Base-by-base conservation (phyloP, 2,329 filamentous ascomycete species). In the Aspergillus calidoustus region DNA sequence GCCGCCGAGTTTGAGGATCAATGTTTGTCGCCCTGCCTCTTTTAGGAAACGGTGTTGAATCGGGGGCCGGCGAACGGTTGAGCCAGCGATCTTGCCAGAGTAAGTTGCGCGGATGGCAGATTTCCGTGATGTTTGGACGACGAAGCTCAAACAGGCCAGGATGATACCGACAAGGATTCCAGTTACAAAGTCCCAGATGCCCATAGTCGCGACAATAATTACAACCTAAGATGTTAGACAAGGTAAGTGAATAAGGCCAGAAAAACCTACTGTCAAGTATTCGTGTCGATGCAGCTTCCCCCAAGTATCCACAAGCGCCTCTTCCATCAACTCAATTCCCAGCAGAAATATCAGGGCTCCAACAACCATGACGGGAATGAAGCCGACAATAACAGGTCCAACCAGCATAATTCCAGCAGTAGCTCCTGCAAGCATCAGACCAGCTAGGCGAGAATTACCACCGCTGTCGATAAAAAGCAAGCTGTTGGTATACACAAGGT, bases 401-500 rank as follows among this genome's bases (percentile, higher is more conserved):
- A 94, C 86, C 52, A 95, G 81, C 86, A 97, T 89, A 47, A 98
- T 87, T 2, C 89, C 89, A 70, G 89, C 87, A 0, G 95, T 99
- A 5, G 91, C 86, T 23, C 84, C 79, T 0, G 95, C 95, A 54
- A 99, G 84, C 81, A 97, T 86, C 28, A 93, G 84, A 3, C 95
- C 95, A 8, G 93, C 95, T 49, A 96, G 80, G 53, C 95, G 89
- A 70, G 88, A 93, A 73, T 96, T 88, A 22, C 94, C 95, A 17
- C 95, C 95, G 51, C 93, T 96, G 28, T 91, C 88, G 74, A 98
- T 96, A 77, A 99, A 98, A 60, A 99, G 88, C n/a, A 97, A 86
- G 65, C 93, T 97, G 74, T 99, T 99, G 61, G 94, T 94, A 72
- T 98, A 99, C 0, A 99, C 95, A 1, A 99, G 85, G 72, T 99